Conservation (phyloP, 2,329 filamentous ascomycete species). For the Phyllachora maydis region DNA sequence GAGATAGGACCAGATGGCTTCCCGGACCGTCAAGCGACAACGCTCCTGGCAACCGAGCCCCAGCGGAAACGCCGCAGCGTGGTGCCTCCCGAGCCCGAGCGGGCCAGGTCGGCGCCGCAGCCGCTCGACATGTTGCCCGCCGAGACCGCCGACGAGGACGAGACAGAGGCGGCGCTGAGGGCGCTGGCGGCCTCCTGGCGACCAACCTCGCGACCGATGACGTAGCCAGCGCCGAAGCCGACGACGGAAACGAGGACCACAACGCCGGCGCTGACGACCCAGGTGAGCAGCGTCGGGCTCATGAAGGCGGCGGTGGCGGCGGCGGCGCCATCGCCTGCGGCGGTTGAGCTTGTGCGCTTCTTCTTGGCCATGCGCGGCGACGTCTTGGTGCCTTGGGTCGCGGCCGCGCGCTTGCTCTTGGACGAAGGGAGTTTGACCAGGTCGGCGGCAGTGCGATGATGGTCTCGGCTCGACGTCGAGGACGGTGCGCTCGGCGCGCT, state of each 20-base stretch:
- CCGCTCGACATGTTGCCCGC: constrained; percentile 23
- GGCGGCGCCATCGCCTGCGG: constrained; percentile 14
- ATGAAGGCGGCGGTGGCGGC: constrained; percentile 18
- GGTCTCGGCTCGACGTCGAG: constrained; percentile 7
- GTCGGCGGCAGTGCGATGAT: constrained; percentile 12
- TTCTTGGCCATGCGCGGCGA: constrained; percentile 32
- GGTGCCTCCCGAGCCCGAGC: constrained; percentile 22
- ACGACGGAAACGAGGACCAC: constrained; percentile 48
- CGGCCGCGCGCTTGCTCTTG: constrained; percentile 26
- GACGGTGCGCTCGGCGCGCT: constrained; percentile 9
- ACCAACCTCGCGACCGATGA: constrained; percentile 45
- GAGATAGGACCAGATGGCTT: no score
- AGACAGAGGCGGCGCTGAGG: constrained; percentile 11
- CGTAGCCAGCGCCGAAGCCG: constrained; percentile 48
- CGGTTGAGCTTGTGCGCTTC: constrained; percentile 30
- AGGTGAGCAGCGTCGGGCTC: constrained; percentile 39
- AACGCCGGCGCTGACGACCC: constrained; percentile 45
- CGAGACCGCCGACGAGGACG: constrained; percentile 14
- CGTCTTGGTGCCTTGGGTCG: constrained; percentile 13
- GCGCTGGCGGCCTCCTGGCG: constrained; percentile 32
- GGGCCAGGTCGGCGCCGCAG: constrained; percentile 31
- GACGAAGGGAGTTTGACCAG: no score
- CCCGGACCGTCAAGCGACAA: constrained; percentile 19
- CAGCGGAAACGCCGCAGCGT: constrained; percentile 32
- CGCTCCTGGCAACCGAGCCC: constrained; percentile 27